Percentiles rank a stretch among this genome's conserved stretches.
Evolutionary conservation across 306 rosid species (phyloP).

Genomic region (Prunus armeniaca): DNA sequence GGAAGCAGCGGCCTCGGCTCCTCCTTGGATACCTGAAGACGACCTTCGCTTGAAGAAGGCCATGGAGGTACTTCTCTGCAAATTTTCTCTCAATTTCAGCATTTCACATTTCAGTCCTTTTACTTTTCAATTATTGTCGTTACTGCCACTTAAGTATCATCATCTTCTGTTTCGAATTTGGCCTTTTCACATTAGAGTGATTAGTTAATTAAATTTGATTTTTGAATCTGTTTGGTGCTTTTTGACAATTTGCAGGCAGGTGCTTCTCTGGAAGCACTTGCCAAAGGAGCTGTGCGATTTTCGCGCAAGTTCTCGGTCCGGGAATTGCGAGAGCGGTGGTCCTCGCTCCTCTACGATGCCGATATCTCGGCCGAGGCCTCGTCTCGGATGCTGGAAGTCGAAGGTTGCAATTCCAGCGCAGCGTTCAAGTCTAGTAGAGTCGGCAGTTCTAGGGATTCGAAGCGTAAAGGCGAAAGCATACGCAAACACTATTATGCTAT

Average conservation of each 20-base stretch:
- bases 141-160: neutral
- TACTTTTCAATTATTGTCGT: neutral
- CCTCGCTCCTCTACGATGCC: constrained; percentile 57
- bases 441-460: constrained; percentile 25
- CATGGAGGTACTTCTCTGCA: constrained; percentile 52
- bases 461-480: constrained; percentile 41
- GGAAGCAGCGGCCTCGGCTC: constrained; percentile 24
- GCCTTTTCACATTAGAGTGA: neutral
- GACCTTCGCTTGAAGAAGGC: constrained; percentile 76
- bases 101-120: neutral
- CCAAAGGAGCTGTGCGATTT: constrained; percentile 82
- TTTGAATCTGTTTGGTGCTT: neutral
- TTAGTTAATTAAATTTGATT: neutral
- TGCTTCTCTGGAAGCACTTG: constrained; percentile 83
- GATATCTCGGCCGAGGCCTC: constrained; percentile 50
- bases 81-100: neutral
- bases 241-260: constrained; percentile 41
- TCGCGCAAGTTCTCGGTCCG: constrained; percentile 50
- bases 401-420: constrained; percentile 24
- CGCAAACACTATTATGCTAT: constrained; percentile 42
- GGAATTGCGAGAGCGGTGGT: constrained; percentile 72
- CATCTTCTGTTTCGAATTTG: neutral
- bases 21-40: constrained; percentile 67
- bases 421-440: constrained; percentile 23
- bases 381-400: constrained; percentile 50